A percentile compares a stretch with the other conserved stretches of the same genome.
phyloP scores from a whole-genome alignment of 1,284 basidiomycete species.

The Grifola frondosa region DNA sequence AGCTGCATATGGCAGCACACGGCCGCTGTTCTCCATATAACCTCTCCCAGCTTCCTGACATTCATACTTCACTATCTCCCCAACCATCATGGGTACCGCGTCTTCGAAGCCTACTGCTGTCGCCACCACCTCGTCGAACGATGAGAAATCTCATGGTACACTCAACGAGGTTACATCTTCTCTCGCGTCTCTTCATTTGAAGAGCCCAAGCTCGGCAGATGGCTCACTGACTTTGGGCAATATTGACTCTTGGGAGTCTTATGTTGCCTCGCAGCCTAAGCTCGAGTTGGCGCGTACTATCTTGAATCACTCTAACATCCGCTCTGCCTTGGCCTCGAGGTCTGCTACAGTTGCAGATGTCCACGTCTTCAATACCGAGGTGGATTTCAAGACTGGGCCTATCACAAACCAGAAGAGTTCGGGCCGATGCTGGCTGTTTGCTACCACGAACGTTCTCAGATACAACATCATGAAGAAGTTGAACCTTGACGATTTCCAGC shows the following conservation, averaged over 20 bases:
- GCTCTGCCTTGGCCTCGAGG: constrained; percentile 65
- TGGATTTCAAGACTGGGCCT: constrained; percentile 80
- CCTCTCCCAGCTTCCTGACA: no score
- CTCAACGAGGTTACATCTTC: constrained; percentile 18
- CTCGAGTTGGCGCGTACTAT: constrained; percentile 79
- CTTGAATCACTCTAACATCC: constrained; percentile 74
- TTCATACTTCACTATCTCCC: constrained; percentile 1
- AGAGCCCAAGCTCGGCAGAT: constrained; percentile 36
- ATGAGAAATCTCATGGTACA: constrained; percentile 31
- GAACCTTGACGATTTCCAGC: constrained; percentile 84
- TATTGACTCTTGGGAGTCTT: constrained; percentile 65
- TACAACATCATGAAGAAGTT: constrained; percentile 85
- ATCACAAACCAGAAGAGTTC: constrained; percentile 87
- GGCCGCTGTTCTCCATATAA: no score
- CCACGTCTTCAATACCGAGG: constrained; percentile 83
- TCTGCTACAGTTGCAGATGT: constrained; percentile 62
- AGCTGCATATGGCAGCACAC: no score
- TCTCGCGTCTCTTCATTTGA: constrained; percentile 19
- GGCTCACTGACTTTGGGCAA: constrained; percentile 61
- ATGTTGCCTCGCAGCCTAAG: constrained; percentile 59
- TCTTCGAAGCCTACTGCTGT: constrained; percentile 40
- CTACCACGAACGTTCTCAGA: constrained; percentile 85
- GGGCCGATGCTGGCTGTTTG: constrained; percentile 93
- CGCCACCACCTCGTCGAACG: constrained; percentile 29
- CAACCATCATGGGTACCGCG: constrained; percentile 50